Evolutionary conservation across 768 basidiomycete species (phyloP).

Genomic region (Leccinum rimulosum): DNA sequence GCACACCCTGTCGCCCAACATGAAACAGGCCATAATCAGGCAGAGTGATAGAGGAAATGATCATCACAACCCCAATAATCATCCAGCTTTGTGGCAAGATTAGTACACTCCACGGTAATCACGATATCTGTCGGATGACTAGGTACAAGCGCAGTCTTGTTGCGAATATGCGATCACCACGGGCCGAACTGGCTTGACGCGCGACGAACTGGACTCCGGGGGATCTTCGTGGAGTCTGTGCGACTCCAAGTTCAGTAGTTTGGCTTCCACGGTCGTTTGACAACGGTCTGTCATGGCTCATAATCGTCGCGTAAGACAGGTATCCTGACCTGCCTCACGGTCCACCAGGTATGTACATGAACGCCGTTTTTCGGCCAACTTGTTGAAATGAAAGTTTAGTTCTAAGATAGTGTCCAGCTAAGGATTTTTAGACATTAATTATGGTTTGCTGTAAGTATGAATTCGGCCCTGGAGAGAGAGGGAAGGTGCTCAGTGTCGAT

Average conservation of each 20-base stretch:
- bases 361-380: conserved; percentile 12
- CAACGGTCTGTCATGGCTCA: background rate
- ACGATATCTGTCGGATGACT: background rate
- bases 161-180: background rate
- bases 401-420: background rate
- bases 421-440: background rate
- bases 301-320: background rate
- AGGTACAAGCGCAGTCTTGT: background rate
- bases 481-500: conserved; percentile 16
- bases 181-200: background rate
- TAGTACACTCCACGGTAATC: background rate
- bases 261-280: background rate
- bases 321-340: background rate
- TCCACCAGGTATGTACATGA: conserved; percentile 12
- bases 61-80: conserved; percentile 3
- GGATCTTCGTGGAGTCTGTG: background rate
- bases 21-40: conserved; percentile 3
- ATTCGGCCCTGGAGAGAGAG: background rate
- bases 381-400: conserved; percentile 16
- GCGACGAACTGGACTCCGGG: background rate
- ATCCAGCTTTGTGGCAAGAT: background rate
- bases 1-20: conserved; percentile 4
- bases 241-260: background rate
- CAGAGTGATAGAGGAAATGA: background rate
- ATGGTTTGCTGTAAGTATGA: background rate